Evolutionary conservation across 768 basidiomycete genomes (phyloP).

Genomic region (Amanita muscaria): DNA sequence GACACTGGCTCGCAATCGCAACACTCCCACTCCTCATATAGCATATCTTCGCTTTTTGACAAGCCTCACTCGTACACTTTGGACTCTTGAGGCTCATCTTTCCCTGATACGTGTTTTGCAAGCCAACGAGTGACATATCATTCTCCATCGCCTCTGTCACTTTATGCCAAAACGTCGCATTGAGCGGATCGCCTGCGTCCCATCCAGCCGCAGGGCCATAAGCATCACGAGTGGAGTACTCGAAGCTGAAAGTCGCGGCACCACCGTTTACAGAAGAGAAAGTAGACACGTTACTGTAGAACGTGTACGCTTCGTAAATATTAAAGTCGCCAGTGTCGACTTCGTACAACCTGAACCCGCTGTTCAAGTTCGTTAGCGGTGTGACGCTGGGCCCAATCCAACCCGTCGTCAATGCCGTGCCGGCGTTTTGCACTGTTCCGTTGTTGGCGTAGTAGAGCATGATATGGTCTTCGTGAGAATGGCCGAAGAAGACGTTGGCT

Average conservation of each 20-base stretch:
- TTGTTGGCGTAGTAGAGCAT: constrained; percentile 32
- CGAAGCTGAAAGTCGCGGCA: constrained; percentile 56
- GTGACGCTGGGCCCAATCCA: constrained; percentile 66
- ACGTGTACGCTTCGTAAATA: constrained; percentile 72
- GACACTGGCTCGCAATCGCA: not conserved
- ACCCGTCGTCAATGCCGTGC: constrained; percentile 10
- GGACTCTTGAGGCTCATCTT: not conserved
- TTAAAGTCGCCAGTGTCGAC: constrained; percentile 58
- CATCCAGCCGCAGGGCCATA: constrained; percentile 29
- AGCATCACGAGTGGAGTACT: constrained; percentile 63
- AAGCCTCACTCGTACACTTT: not conserved
- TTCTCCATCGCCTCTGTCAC: not conserved
- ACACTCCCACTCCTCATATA: constrained; percentile 1
- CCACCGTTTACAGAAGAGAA: constrained; percentile 46
- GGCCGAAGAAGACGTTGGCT: constrained; percentile 73
- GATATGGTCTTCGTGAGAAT: constrained; percentile 23
- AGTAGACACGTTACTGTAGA: constrained; percentile 46
- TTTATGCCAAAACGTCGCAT: not conserved
- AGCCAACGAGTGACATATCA: not conserved
- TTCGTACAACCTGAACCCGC: constrained; percentile 70
- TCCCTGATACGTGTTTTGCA: not conserved
- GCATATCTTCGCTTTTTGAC: not conserved
- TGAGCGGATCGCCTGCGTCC: not conserved
- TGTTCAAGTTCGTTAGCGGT: constrained; percentile 62
- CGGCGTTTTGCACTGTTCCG: constrained; percentile 9